A percentile compares a stretch with the other conserved stretches of the same genome.
Evolutionary conservation across 495 filamentous ascomycete genomes (phyloP).

Genomic region (Hypoxylon cercidicola): DNA sequence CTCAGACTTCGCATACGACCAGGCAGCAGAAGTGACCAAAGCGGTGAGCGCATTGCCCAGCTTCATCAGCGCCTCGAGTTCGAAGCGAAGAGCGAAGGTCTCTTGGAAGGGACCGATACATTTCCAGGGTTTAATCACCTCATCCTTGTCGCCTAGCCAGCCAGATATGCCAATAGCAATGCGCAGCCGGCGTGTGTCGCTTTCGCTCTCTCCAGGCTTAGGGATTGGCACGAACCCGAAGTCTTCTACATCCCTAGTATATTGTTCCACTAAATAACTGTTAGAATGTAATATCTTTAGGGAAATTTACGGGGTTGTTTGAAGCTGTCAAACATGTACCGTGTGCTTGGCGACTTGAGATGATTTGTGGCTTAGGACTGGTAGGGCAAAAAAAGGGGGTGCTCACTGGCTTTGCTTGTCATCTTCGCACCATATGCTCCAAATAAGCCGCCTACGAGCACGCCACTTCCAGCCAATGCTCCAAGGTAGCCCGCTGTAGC

Average conservation of each 20-base stretch:
- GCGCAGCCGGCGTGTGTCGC: slow-evolving; percentile 69
- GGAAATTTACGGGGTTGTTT: neutral
- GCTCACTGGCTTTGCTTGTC: slow-evolving; percentile 66
- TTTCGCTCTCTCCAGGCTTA: slow-evolving; percentile 48
- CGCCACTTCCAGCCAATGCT: slow-evolving; percentile 77
- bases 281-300: slow-evolving; percentile 64
- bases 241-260: slow-evolving; percentile 87
- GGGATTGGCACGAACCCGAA: slow-evolving; percentile 86
- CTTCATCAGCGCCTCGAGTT: slow-evolving; percentile 78
- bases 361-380: no score
- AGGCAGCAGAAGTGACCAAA: slow-evolving; percentile 81
- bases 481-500: slow-evolving; percentile 85
- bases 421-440: slow-evolving; percentile 89
- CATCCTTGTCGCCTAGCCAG: slow-evolving; percentile 79
- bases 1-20: slow-evolving; percentile 81
- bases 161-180: slow-evolving; percentile 87
- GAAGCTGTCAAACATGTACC: slow-evolving; percentile 63
- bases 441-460: slow-evolving; percentile 87
- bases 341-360: slow-evolving; percentile 44
- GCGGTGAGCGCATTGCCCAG: slow-evolving; percentile 81
- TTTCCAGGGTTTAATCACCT: slow-evolving; percentile 80
- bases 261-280: slow-evolving; percentile 69
- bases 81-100: slow-evolving; percentile 87
- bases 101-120: slow-evolving; percentile 77
- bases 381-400: neutral